A percentile compares a stretch with the other conserved stretches of the same genome.
Conservation (phyloP, 1,284 basidiomycete genomes). For the Ustilago tritici region DNA sequence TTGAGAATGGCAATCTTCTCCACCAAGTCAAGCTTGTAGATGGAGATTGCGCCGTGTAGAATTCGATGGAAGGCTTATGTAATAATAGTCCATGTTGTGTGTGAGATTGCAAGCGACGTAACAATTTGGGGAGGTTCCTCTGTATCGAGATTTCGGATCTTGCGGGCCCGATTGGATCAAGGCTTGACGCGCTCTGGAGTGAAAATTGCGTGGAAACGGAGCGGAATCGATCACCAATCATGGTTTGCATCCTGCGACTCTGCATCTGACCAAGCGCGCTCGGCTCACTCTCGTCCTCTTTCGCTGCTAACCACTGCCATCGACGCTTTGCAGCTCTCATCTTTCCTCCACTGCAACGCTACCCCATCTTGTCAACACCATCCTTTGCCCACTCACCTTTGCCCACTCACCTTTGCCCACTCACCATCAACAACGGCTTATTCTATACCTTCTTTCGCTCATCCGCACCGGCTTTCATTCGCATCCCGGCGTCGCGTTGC, state of each 20-base stretch:
- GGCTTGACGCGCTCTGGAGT: conserved; percentile 8
- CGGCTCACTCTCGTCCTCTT: background rate
- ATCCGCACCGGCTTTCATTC: background rate
- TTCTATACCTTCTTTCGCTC: background rate
- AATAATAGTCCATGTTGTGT: conserved; percentile 10
- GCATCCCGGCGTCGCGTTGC: conserved; percentile 17
- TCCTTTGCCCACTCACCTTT: background rate
- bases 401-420: background rate
- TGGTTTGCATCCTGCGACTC: background rate
- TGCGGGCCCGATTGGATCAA: background rate
- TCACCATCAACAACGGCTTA: background rate
- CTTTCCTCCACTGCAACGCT: background rate
- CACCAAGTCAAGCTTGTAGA: background rate
- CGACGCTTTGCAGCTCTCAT: background rate
- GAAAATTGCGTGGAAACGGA: conserved; percentile 19
- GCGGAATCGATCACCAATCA: conserved; percentile 46
- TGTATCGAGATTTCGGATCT: background rate
- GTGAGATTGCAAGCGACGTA: conserved; percentile 1
- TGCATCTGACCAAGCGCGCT: conserved; percentile 6
- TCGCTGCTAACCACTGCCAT: background rate
- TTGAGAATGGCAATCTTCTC: background rate
- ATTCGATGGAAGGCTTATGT: conserved; percentile 52
- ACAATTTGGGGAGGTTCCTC: background rate
- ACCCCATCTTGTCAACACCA: background rate
- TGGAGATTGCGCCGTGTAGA: conserved; percentile 21